Evolutionary conservation across 2,329 filamentous ascomycete genomes (phyloP).

Genomic region (Xylaria sp.): DNA sequence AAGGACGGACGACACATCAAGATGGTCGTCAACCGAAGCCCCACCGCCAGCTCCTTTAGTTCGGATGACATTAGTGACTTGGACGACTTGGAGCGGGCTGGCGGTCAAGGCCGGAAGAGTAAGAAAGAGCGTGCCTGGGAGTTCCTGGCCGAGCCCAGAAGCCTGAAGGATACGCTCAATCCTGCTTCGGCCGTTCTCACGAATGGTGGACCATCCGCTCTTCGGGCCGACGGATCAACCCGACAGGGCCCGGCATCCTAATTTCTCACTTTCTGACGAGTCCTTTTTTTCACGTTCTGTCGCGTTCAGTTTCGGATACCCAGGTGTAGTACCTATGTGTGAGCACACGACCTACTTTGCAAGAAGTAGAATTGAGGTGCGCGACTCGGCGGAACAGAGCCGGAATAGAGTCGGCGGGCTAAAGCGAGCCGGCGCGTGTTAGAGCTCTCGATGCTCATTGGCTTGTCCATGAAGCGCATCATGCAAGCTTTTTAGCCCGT

Average conservation of each 20-base stretch:
- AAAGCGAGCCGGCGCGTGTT: neutral
- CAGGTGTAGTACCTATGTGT: too few relatives aligned
- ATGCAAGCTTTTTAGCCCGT: neutral
- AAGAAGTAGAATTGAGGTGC: too few relatives aligned
- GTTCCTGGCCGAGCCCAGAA: slow-evolving; percentile 45
- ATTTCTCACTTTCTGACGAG: too few relatives aligned
- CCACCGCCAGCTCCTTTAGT: slow-evolving; percentile 44
- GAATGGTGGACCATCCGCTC: slow-evolving; percentile 6
- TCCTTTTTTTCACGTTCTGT: too few relatives aligned
- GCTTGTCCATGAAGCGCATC: neutral
- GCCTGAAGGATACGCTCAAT: slow-evolving; percentile 35
- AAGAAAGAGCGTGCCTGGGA: slow-evolving; percentile 50
- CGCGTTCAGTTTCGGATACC: too few relatives aligned
- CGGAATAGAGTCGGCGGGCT: neutral
- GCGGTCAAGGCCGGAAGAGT: slow-evolving; percentile 39
- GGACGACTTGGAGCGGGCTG: slow-evolving; percentile 39
- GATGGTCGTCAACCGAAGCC: slow-evolving; percentile 54
- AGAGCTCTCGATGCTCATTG: neutral
- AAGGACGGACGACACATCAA: slow-evolving; percentile 46
- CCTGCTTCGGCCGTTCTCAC: neutral
- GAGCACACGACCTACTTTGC: too few relatives aligned
- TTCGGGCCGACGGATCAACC: slow-evolving; percentile 2
- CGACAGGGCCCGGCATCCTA: neutral
- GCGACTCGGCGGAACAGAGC: neutral
- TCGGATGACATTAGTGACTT: slow-evolving; percentile 49